Conservation (phyloP, 306 rosid species). For the Lablab purpureus region DNA sequence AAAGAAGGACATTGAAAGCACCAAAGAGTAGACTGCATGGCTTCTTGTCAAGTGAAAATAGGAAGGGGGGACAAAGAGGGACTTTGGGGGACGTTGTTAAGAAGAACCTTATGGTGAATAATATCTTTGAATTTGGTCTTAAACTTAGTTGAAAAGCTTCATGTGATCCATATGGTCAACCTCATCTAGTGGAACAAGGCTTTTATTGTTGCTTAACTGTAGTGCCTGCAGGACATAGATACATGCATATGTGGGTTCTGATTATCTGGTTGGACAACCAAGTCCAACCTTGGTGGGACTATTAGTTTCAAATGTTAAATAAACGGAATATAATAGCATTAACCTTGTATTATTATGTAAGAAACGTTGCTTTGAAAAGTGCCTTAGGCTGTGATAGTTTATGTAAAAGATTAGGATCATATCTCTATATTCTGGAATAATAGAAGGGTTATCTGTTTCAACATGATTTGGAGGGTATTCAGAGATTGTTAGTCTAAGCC, state of each 20-base stretch:
- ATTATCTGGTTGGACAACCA: conserved; percentile 13
- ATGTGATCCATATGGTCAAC: background rate
- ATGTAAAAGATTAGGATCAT: background rate
- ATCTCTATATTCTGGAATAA: background rate
- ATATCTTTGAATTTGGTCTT: background rate
- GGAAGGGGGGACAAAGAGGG: background rate
- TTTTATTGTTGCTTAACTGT: conserved; percentile 5
- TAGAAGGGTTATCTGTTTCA: conserved; percentile 9
- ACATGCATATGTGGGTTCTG: background rate
- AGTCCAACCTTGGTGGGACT: conserved; percentile 2
- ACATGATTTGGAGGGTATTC: conserved; percentile 6
- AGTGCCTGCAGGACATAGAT: background rate
- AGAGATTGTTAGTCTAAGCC: conserved; percentile 1
- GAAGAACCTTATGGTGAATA: background rate
- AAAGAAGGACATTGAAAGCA: background rate
- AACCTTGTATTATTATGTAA: background rate
- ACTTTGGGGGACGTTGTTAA: background rate
- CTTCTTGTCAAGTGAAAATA: background rate
- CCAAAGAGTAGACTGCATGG: background rate
- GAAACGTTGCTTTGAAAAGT: conserved; percentile 16
- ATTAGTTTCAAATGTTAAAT: no score
- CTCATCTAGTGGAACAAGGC: background rate
- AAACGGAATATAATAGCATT: background rate
- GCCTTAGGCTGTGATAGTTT: conserved; percentile 5
- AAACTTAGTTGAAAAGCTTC: background rate